Evolutionary conservation across 768 basidiomycete genomes (phyloP).

Genomic region (Cystofilobasidium capitatum): DNA sequence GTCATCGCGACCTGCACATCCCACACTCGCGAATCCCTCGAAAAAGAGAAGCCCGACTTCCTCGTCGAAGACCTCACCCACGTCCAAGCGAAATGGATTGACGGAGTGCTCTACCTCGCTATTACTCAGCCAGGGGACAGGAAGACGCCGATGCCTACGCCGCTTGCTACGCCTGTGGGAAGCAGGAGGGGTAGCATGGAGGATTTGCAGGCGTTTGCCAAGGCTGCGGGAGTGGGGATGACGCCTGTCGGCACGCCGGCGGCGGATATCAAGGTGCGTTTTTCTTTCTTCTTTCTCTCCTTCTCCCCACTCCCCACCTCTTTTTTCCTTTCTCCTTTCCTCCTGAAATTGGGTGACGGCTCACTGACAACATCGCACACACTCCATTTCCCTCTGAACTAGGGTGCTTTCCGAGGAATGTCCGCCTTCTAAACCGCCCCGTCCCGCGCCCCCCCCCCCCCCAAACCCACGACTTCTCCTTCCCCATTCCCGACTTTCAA

Average conservation of each 20-base stretch:
- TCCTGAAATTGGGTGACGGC: too few species aligned
- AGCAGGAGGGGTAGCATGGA: conserved; percentile 32
- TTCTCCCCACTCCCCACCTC: not conserved
- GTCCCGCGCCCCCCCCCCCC: not conserved
- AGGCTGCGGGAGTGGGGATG: conserved; percentile 15
- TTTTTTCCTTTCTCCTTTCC: not conserved
- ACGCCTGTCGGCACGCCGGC: conserved; percentile 8
- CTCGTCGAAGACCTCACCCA: conserved; percentile 40
- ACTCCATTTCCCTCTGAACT: not conserved
- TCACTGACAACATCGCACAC: not conserved
- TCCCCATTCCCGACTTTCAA: too few species aligned
- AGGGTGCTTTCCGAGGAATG: not conserved
- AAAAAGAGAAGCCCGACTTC: conserved; percentile 41
- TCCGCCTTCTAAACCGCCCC: not conserved
- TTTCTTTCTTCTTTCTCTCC: not conserved
- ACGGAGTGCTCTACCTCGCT: conserved; percentile 34
- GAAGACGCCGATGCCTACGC: conserved; percentile 37
- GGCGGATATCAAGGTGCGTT: too few species aligned
- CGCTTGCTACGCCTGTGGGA: conserved; percentile 37
- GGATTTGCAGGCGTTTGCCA: conserved; percentile 33
- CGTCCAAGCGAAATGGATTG: conserved; percentile 37
- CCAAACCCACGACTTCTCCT: not conserved
- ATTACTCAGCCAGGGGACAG: conserved; percentile 39
- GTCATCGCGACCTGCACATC: conserved; percentile 80
- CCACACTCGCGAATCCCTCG: conserved; percentile 47